A percentile compares a stretch with the other conserved stretches of the same genome.
Evolutionary conservation across 1,139 yeast genomes (phyloP).

Genomic region (Magnusiomyces sp.): DNA sequence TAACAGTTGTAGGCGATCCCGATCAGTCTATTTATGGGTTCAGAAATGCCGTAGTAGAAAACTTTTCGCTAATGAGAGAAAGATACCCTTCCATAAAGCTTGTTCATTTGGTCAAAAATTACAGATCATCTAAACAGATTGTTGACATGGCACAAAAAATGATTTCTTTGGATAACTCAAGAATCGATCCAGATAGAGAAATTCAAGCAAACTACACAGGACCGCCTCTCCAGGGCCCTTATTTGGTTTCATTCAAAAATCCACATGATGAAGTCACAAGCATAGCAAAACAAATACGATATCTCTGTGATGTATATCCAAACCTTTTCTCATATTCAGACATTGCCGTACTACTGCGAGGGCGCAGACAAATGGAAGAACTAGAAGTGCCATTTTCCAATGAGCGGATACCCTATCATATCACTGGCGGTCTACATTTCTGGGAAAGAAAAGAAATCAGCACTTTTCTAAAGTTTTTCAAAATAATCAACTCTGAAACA

Average conservation of each 20-base stretch:
- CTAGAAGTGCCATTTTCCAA: conserved; percentile 56
- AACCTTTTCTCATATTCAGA: conserved; percentile 41
- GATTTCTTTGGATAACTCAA: conserved; percentile 50
- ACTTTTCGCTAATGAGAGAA: conserved; percentile 52
- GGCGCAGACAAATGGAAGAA: conserved; percentile 47
- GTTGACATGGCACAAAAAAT: conserved; percentile 55
- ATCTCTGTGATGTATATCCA: conserved; percentile 22
- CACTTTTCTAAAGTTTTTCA: conserved; percentile 50
- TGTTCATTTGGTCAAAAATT: conserved; percentile 56
- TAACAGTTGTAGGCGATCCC: conserved; percentile 88
- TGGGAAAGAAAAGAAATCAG: conserved; percentile 11
- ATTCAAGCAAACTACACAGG: conserved; percentile 1
- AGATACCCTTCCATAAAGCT: conserved; percentile 35
- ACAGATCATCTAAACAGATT: conserved; percentile 68
- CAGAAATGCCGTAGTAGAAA: conserved; percentile 64
- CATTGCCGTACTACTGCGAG: conserved; percentile 63
- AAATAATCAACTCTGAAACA: conserved; percentile 43
- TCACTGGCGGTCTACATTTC: conserved; percentile 24
- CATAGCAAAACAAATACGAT: conserved; percentile 46
- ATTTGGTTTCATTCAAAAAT: conserved; percentile 35
- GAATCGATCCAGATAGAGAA: conserved; percentile 14
- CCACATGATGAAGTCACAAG: conserved; percentile 48
- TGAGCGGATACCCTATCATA: conserved; percentile 51
- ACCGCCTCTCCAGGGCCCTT: neutral
- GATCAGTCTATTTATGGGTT: conserved; percentile 80